A percentile compares a stretch with the other conserved stretches of the same genome.
These are phyloP conservation scores for Plasmodium billcollinsi DNA, from an alignment of 169 alveolate species.

Conservation along the genomic window DNA sequence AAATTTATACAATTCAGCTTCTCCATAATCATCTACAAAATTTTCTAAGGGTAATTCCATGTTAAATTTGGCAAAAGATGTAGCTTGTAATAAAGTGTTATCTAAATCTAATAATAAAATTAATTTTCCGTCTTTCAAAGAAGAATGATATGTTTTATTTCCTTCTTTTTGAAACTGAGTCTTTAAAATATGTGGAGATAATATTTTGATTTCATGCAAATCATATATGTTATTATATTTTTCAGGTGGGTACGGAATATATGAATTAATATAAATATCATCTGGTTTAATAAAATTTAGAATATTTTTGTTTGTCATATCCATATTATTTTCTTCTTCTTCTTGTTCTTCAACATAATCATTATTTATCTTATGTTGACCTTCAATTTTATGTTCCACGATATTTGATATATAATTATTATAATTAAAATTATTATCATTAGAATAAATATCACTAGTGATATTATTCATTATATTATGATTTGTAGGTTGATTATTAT, in stretches of 20 bases:
- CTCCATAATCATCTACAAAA: conserved; percentile 90
- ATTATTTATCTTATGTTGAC: neutral
- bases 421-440: neutral
- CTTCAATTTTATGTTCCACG: neutral
- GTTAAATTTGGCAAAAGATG: conserved; percentile 88
- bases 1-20: conserved; percentile 92
- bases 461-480: no score
- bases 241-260: conserved; percentile 77
- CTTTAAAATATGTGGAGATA: conserved; percentile 74
- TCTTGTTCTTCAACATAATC: neutral
- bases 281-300: conserved; percentile 24
- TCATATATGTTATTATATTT: conserved; percentile 73
- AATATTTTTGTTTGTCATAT: neutral
- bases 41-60: conserved; percentile 89
- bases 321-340: conserved; percentile 12
- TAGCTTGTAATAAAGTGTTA: conserved; percentile 92
- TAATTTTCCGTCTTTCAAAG: conserved; percentile 85
- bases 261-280: conserved; percentile 48
- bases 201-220: conserved; percentile 71
- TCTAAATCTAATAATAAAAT: conserved; percentile 91
- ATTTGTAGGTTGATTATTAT: neutral
- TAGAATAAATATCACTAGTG: neutral
- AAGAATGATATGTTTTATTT: conserved; percentile 29
- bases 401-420: neutral
- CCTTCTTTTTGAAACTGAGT: conserved; percentile 44